Base-by-base conservation (phyloP, 2,329 filamentous ascomycete genomes). In the Ramularia endophylla region DNA sequence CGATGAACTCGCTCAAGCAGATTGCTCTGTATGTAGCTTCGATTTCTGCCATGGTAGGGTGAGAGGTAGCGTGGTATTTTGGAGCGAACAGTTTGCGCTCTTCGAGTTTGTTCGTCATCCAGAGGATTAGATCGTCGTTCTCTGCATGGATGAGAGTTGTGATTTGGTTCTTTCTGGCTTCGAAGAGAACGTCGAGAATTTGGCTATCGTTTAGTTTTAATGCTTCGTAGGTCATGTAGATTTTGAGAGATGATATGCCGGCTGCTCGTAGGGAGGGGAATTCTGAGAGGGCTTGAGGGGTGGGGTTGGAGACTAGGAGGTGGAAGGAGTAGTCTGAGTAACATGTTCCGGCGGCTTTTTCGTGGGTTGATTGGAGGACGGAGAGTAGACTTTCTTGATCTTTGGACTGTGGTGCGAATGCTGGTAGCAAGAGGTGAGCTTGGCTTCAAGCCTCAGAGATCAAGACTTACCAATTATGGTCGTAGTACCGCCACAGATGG, bases 121-220 rank as follows among this genome's bases (percentile, higher is more conserved):
- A 75, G 37, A 72, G 65, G 27, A 77, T 70, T 13, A 75, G 66
- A 40, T 74, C 70, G 17, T 70, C 69, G 46, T 77, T 76, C 50
- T 76, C 73, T 1, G 73, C 72, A 47, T 76, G 72, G 30, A 77
- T 68, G 68, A 76, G 76, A 15, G 74, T 78, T 8, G 72, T 65
- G 35, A 77, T 73, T 16, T 63, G 56, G 40, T 68, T 66, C 58
- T 58, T 65, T 39, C 50, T 64, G 44, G 57, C 65, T 52, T 67
- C 59, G 13, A 65, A 51, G 3, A 65, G 51, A 5, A 65, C 57
- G 37, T 65, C 62, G 3, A 66, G 53, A 27, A 65, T 63, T 39
- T 67, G 56, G 36, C 60, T 49, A 38, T 69, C 58, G 46, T 63
- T 55, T 15, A 68, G 52, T 44, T 65, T 56, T 12, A 68, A 49